Conservation (phyloP, 2,329 filamentous ascomycete genomes). For the Clonostachys sp. region DNA sequence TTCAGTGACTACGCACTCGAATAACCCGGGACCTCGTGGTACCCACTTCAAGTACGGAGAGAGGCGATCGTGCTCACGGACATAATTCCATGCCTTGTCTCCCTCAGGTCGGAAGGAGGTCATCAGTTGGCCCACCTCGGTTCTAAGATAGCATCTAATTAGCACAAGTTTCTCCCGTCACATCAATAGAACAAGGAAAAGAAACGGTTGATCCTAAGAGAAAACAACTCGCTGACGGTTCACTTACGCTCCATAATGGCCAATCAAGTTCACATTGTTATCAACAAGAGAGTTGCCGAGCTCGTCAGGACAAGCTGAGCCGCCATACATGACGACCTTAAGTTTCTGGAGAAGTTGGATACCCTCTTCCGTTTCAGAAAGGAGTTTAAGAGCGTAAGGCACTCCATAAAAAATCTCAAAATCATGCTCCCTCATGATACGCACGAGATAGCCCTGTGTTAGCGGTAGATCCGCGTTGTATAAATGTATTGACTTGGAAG, state of each 20-base stretch:
- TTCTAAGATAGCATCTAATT: not conserved
- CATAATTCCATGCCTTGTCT: conserved; percentile 20
- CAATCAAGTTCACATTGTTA: conserved; percentile 46
- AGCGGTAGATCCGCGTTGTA: conserved; percentile 52
- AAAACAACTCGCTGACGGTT: conserved; percentile 16
- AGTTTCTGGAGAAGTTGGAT: conserved; percentile 35
- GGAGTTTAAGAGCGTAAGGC: conserved; percentile 57
- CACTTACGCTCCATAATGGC: conserved; percentile 48
- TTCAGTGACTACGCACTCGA: conserved; percentile 22
- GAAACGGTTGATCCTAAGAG: no score
- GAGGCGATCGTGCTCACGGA: conserved; percentile 7
- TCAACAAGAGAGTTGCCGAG: conserved; percentile 46
- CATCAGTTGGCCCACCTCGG: conserved; percentile 16
- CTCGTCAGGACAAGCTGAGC: conserved; percentile 51
- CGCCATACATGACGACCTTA: conserved; percentile 50
- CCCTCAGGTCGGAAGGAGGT: conserved; percentile 14
- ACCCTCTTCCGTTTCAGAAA: conserved; percentile 53
- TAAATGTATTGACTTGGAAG: conserved; percentile 7
- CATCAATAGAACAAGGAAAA: no score
- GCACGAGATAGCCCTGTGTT: conserved; percentile 38
- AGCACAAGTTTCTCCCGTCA: not conserved
- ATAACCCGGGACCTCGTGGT: conserved; percentile 21
- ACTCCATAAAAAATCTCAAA: conserved; percentile 54
- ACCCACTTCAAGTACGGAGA: conserved; percentile 6
- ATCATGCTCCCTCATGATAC: not conserved